Evolutionary conservation across 768 basidiomycete genomes (phyloP), one percentile per base, ranked within the genome.

Genomic region (Ramaria sp.): DNA sequence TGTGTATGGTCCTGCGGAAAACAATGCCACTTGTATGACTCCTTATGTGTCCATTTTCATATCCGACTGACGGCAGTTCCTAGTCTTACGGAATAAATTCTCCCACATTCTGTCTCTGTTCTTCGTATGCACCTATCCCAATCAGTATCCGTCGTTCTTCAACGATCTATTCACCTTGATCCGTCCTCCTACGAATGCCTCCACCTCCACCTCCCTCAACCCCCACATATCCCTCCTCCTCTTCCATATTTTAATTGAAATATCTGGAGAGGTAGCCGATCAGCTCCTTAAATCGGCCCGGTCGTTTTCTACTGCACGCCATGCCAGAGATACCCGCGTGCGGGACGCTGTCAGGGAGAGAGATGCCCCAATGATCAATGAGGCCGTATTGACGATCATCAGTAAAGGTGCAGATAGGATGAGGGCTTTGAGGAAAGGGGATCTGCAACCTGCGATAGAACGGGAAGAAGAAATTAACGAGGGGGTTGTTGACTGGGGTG

Each of bases 181-280:
- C 58, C 83, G 77, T 24, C 52, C 60, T 15, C 64, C 79, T 27
- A 38, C 45, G 61, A 39, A 47, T 28, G n/a, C 62, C 52, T 30
- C 60, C 51, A 18, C 66, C 48, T 16, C 61, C 38, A 71, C 78
- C 38, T 73, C 78, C 24, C 82, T 85, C 70, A 95, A 94, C 66
- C 79, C 79, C 42, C 88, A 94, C 63, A 78, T 95, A 30, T 87
- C 87, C 20, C 76, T 93, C 27, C 78, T 99, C 56, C 82, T 96
- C 66, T 88, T 98, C 66, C 92, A 88, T 63, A 75, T 97, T 61
- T 75, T 99, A 42, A 81, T 88, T 56, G 96, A 99, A 67, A 94
- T 98, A 52, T 94, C 93, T 0, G 88, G 88, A 12, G 96, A 99
- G 68, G 88, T 98, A n/a, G 91, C 91, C 48, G 96, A 99, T 71